Evolutionary conservation across 2,329 filamentous ascomycete species (phyloP).

Genomic region (Xylariaceae sp.): DNA sequence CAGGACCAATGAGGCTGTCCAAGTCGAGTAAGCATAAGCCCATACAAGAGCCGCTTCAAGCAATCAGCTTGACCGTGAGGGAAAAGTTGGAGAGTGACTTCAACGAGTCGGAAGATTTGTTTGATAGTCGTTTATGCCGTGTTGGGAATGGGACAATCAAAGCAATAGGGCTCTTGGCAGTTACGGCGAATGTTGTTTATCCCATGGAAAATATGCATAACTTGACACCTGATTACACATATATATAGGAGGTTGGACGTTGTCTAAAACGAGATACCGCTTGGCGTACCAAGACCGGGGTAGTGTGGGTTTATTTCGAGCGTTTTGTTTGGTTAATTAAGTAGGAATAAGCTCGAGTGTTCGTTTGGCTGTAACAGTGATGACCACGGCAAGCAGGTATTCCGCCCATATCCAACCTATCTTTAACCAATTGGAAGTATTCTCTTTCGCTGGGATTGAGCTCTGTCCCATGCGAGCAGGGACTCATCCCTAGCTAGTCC

Average conservation of each 20-base stretch:
- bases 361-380: conserved; percentile 20
- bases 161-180: conserved; percentile 23
- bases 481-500: conserved; percentile 6
- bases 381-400: conserved; percentile 16
- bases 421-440: conserved; percentile 20
- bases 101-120: conserved; percentile 16
- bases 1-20: no score
- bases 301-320: conserved; percentile 5
- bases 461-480: background rate
- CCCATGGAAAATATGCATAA: background rate
- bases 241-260: conserved; percentile 10
- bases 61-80: background rate
- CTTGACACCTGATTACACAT: no score
- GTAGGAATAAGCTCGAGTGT: conserved; percentile 5
- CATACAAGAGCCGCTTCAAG: background rate
- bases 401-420: conserved; percentile 22
- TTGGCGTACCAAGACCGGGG: conserved; percentile 24
- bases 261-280: conserved; percentile 20
- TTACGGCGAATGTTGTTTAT: conserved; percentile 14
- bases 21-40: background rate
- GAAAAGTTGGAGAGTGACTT: background rate
- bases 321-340: background rate
- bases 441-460: background rate
- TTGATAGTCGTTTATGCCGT: conserved; percentile 14
- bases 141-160: conserved; percentile 12